A percentile compares a stretch with the other conserved stretches of the same genome.
These are phyloP conservation scores for Macrocybe sp. DNA, from an alignment of 1,284 basidiomycete species.

Conservation along the genomic window DNA sequence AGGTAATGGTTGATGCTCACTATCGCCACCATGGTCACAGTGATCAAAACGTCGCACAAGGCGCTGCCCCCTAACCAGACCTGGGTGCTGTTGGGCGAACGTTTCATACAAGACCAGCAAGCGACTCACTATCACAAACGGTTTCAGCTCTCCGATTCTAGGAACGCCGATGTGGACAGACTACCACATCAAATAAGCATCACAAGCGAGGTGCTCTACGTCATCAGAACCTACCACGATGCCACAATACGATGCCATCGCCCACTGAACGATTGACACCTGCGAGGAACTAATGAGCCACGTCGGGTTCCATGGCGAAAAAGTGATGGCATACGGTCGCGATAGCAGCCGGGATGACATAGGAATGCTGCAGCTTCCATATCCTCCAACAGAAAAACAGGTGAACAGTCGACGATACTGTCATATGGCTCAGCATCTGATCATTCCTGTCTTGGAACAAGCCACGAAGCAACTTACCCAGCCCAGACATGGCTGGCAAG, in stretches of 20 bases:
- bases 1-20: not conserved
- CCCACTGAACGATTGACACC: constrained; percentile 5
- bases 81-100: not conserved
- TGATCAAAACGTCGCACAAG: constrained; percentile 4
- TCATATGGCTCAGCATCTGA: not conserved
- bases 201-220: not conserved
- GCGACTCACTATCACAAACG: constrained; percentile 2
- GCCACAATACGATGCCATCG: constrained; percentile 4
- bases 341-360: constrained; percentile 1
- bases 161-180: constrained; percentile 1
- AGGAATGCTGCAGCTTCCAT: not conserved
- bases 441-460: not conserved
- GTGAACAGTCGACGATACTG: constrained; percentile 5
- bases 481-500: not conserved
- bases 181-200: not conserved
- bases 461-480: not conserved
- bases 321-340: not conserved
- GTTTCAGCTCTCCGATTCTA: constrained; percentile 1
- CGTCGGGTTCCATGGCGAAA: not conserved
- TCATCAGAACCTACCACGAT: not conserved
- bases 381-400: constrained; percentile 7
- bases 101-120: not conserved
- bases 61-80: constrained; percentile 6
- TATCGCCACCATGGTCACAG: constrained; percentile 1
- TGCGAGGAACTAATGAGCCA: not conserved